Evolutionary conservation across 2,329 filamentous ascomycete genomes (phyloP).

Genomic region (Metarhizium humberi): DNA sequence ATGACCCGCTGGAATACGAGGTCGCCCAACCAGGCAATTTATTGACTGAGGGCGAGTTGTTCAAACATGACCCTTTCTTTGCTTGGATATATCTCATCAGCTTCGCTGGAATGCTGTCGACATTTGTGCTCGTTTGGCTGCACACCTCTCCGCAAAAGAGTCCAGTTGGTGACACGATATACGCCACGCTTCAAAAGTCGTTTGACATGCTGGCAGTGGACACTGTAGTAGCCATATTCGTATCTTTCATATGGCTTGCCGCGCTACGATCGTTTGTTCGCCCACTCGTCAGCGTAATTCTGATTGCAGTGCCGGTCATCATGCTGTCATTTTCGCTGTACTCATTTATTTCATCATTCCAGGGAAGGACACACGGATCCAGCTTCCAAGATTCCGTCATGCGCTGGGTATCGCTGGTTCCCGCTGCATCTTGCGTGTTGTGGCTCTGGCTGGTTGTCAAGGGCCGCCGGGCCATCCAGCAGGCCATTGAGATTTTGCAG

Average conservation of each 20-base stretch:
- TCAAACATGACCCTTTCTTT: constrained; percentile 84
- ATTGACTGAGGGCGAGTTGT: constrained; percentile 56
- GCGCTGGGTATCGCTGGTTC: constrained; percentile 77
- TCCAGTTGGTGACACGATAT: constrained; percentile 86
- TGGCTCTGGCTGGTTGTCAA: constrained; percentile 81
- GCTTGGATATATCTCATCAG: constrained; percentile 82
- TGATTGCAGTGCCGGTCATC: constrained; percentile 77
- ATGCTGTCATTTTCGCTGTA: constrained; percentile 87
- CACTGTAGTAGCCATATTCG: constrained; percentile 79
- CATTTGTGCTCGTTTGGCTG: constrained; percentile 81
- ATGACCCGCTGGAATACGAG: constrained; percentile 28
- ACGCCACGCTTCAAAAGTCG: constrained; percentile 76
- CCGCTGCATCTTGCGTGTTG: constrained; percentile 59
- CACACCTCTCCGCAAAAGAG: constrained; percentile 68
- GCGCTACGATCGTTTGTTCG: constrained; percentile 80
- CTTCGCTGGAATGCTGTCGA: constrained; percentile 74
- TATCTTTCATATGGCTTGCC: constrained; percentile 86
- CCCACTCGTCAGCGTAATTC: constrained; percentile 68
- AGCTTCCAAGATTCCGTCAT: constrained; percentile 81
- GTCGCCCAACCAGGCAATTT: constrained; percentile 35
- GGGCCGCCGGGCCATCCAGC: constrained; percentile 70
- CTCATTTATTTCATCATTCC: constrained; percentile 81
- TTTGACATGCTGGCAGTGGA: constrained; percentile 86
- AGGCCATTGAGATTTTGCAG: constrained; percentile 81
- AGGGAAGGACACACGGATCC: constrained; percentile 62